These are phyloP conservation scores for Protostelium mycophagum DNA, from an alignment of 78 protist genomes.

Conservation along the genomic window DNA sequence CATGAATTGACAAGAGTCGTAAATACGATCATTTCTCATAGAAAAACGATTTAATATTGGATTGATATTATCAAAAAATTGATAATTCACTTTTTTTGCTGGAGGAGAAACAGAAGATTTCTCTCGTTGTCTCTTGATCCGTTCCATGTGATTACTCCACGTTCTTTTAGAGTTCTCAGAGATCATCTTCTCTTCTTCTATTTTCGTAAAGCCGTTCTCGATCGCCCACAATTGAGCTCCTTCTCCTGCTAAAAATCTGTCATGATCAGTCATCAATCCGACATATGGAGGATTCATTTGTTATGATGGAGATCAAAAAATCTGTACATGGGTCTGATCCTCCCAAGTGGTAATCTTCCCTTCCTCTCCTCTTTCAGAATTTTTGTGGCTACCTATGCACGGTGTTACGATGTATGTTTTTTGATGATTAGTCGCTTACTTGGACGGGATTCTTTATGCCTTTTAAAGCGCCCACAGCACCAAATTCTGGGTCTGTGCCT, in stretches of 20 bases:
- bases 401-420: too few species aligned
- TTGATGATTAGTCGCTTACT: neutral
- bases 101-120: neutral
- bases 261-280: neutral
- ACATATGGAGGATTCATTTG: neutral
- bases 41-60: too few species aligned
- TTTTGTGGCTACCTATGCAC: neutral
- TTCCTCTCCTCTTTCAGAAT: slow-evolving; percentile 24
- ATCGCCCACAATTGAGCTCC: slow-evolving; percentile 63
- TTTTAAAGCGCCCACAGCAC: slow-evolving; percentile 46
- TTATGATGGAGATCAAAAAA: neutral
- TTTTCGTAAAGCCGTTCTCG: slow-evolving; percentile 20
- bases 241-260: slow-evolving; percentile 28
- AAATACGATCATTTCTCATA: too few species aligned
- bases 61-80: too few species aligned
- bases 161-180: slow-evolving; percentile 32
- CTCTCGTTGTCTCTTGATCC: neutral
- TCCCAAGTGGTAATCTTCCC: slow-evolving; percentile 33
- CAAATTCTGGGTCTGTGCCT: slow-evolving; percentile 44
- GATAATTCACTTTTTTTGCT: neutral
- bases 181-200: slow-evolving; percentile 9
- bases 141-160: neutral
- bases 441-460: slow-evolving; percentile 61
- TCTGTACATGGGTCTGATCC: slow-evolving; percentile 43
- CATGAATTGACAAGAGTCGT: too few species aligned